Base-by-base conservation (phyloP, 768 basidiomycete genomes). In the Guyanaporus albipodus region DNA sequence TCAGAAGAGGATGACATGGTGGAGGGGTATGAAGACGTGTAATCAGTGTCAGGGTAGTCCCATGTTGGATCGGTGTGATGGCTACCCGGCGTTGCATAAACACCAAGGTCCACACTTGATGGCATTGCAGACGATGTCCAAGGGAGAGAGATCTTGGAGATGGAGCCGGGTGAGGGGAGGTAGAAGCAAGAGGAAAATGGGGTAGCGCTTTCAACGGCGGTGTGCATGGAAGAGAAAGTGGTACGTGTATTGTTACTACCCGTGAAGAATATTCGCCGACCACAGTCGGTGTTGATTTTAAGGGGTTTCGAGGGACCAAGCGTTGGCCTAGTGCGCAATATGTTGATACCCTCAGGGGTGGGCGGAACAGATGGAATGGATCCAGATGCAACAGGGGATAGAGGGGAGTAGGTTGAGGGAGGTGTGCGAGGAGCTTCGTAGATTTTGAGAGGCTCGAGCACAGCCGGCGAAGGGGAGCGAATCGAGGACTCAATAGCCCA, bases 151-250 rank as follows among this genome's bases (percentile, higher is more conserved):
- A 62, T 53, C 54, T 67, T 69, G 17, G 73, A 70, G 14, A 67
- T 49, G 15, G 73, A 71, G 29, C 69, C 61, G 3, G 76, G 70
- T 29, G 73, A 75, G 44, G 70, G 69, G 44, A 80, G 65, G 55
- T 75, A 80, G 53, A 77, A 81, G 44, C 77, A 75, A 1, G 80
- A 80, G 15, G 77, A 74, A 55, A 78, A 80, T 11, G 75, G 73
- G 44, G 77, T 80, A 45, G 77, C 75, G 27, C 58, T 62, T 64
- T 87, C 85, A 38, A 85, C 78, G 31, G 85, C 85, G 17, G 85
- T 87, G 48, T 83, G 84, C 84, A 87, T 85, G 22, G 83, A 83
- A 26, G 82, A 81, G 15, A 71, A 68, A 0, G 69, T 71, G 22
- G 70, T 70, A 41, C 62, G 60, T 29, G 77, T 74, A 12, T 77